phyloP scores from a whole-genome alignment of 805 yeast species.

The Sugiyamaella mastotermitis region DNA sequence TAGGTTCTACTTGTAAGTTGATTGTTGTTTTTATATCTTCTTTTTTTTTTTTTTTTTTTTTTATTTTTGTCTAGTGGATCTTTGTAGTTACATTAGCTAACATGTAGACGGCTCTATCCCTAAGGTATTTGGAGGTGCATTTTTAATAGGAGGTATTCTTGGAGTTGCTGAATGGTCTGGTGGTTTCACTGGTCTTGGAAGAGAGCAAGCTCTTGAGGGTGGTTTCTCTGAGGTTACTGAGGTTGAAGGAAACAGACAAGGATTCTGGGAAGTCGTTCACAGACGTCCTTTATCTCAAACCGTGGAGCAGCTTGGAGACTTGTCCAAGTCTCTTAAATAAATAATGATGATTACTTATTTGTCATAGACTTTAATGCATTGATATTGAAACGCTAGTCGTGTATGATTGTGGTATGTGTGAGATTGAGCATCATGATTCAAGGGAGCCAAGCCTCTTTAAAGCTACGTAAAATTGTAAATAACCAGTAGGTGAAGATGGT shows the following conservation, averaged over 20 bases:
- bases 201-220: constrained; percentile 21
- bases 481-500: too few species aligned
- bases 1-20: constrained; percentile 33
- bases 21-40: background rate
- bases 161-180: constrained; percentile 35
- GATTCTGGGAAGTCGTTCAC: constrained; percentile 75
- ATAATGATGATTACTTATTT: too few species aligned
- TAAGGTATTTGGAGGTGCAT: constrained; percentile 41
- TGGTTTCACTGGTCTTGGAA: constrained; percentile 23
- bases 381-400: too few species aligned
- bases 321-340: constrained; percentile 20
- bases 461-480: too few species aligned
- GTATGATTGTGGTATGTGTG: too few species aligned
- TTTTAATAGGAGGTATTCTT: constrained; percentile 39
- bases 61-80: constrained; percentile 12
- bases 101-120: constrained; percentile 24
- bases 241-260: constrained; percentile 38
- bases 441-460: too few species aligned
- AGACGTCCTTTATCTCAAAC: constrained; percentile 82
- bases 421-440: too few species aligned
- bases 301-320: constrained; percentile 60
- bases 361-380: too few species aligned
- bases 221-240: constrained; percentile 33
- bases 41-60: constrained; percentile 3
- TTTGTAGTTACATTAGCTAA: background rate